Evolutionary conservation across 306 rosid species (phyloP).

Genomic region (Inga leiocalycina): DNA sequence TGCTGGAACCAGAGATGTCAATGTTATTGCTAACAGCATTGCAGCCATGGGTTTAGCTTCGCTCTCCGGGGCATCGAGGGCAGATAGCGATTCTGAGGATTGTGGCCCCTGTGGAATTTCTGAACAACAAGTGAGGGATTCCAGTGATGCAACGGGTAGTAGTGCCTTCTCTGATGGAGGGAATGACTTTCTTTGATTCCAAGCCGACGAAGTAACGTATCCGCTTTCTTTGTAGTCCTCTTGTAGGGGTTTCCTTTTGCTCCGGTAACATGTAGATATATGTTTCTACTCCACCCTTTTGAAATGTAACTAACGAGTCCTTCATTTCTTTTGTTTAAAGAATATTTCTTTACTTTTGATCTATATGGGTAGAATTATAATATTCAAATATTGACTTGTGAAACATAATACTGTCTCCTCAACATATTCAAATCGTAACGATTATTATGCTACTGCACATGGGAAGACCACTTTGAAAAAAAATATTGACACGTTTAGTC

Average conservation of each 20-base stretch:
- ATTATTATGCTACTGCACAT: neutral
- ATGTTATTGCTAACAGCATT: constrained; percentile 69
- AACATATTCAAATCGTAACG: neutral
- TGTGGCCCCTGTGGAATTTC: constrained; percentile 34
- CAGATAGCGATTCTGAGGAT: constrained; percentile 31
- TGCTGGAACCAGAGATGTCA: constrained; percentile 69
- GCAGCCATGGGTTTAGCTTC: constrained; percentile 88
- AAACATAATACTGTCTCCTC: neutral
- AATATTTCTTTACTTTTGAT: neutral
- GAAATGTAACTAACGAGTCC: constrained; percentile 40
- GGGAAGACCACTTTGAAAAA: neutral
- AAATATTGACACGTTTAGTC: too few species aligned
- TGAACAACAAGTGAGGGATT: constrained; percentile 35
- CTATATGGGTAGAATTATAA: neutral
- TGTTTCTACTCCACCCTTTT: constrained; percentile 34
- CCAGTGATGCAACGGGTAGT: constrained; percentile 41
- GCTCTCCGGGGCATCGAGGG: constrained; percentile 58
- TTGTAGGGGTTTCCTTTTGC: constrained; percentile 25
- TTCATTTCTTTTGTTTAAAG: neutral
- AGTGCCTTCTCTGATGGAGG: constrained; percentile 26
- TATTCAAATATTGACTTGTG: neutral
- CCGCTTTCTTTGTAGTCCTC: constrained; percentile 3
- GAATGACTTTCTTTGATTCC: constrained; percentile 38
- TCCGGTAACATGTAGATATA: constrained; percentile 48
- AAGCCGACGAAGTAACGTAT: constrained; percentile 36